A percentile compares a stretch with the other conserved stretches of the same genome.
phyloP scores from a whole-genome alignment of 306 rosid genomes.

The Rubus parviflorus region DNA sequence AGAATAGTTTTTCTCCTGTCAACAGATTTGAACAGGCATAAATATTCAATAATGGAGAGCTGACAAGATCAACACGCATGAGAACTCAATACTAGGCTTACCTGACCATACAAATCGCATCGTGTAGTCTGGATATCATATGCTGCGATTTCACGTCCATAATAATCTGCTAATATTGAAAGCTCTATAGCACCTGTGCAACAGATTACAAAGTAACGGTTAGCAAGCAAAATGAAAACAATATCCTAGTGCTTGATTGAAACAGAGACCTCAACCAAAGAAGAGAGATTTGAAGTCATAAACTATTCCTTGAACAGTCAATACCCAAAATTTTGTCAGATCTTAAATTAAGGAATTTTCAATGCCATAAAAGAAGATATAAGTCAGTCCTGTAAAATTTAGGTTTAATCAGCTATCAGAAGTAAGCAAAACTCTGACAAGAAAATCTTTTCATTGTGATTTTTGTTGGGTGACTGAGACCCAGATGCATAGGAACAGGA shows the following conservation, averaged over 20 bases:
- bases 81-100: constrained; percentile 36
- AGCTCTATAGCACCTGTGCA: constrained; percentile 92
- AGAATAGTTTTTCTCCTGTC: constrained; percentile 68
- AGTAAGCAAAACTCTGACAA: not conserved
- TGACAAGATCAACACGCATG: constrained; percentile 18
- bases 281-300: not conserved
- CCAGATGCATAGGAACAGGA: constrained; percentile 2
- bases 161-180: constrained; percentile 80
- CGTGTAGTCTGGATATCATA: constrained; percentile 91
- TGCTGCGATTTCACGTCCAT: constrained; percentile 91
- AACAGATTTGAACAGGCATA: constrained; percentile 21
- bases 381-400: not conserved
- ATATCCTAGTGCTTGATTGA: not conserved
- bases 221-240: constrained; percentile 18
- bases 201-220: constrained; percentile 24
- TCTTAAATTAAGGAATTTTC: not conserved
- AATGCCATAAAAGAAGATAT: not conserved
- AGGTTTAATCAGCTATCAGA: not conserved
- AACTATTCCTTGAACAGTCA: not conserved
- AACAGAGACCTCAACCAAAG: not conserved
- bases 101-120: constrained; percentile 98
- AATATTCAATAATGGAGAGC: constrained; percentile 30
- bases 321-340: not conserved
- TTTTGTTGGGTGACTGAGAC: not conserved
- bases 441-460: not conserved